Percentiles rank a stretch among this genome's conserved stretches.
These are phyloP conservation scores for Hericium rajendrae DNA, from an alignment of 768 basidiomycete genomes.

Conservation along the genomic window DNA sequence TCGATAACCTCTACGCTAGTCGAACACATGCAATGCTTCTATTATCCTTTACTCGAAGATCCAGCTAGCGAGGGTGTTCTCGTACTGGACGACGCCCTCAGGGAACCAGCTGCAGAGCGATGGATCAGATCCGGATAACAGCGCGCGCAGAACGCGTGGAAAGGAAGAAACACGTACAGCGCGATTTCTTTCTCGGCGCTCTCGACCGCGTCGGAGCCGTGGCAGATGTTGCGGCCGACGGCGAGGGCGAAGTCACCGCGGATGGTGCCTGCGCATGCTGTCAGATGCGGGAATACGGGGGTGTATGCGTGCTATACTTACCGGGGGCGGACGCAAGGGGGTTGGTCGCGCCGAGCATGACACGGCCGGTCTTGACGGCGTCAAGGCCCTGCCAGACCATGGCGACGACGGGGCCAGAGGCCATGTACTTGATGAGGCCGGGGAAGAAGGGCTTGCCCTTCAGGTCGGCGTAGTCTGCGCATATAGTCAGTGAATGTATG, in stretches of 20 bases:
- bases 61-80: constrained; percentile 54
- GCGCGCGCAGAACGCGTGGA: not conserved
- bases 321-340: constrained; percentile 84
- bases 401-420: constrained; percentile 87
- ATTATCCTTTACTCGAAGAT: constrained; percentile 55
- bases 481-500: not conserved
- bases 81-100: constrained; percentile 70
- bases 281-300: not conserved
- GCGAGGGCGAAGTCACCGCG: constrained; percentile 93
- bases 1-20: not conserved
- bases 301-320: constrained; percentile 22
- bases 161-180: constrained; percentile 45
- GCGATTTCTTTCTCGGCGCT: constrained; percentile 90
- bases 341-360: constrained; percentile 95
- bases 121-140: constrained; percentile 10
- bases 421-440: constrained; percentile 93
- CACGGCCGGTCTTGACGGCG: constrained; percentile 90
- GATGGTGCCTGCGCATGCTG: constrained; percentile 62
- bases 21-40: not conserved
- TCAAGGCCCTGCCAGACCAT: constrained; percentile 96
- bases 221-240: constrained; percentile 91
- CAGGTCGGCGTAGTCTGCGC: constrained; percentile 90
- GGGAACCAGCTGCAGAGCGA: constrained; percentile 72
- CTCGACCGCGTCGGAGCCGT: constrained; percentile 85
- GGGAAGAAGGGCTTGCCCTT: constrained; percentile 94